Evolutionary conservation across 2,329 filamentous ascomycete genomes (phyloP), one percentile per base, ranked within the genome.

Genomic region (Albifimbria verrucaria): DNA sequence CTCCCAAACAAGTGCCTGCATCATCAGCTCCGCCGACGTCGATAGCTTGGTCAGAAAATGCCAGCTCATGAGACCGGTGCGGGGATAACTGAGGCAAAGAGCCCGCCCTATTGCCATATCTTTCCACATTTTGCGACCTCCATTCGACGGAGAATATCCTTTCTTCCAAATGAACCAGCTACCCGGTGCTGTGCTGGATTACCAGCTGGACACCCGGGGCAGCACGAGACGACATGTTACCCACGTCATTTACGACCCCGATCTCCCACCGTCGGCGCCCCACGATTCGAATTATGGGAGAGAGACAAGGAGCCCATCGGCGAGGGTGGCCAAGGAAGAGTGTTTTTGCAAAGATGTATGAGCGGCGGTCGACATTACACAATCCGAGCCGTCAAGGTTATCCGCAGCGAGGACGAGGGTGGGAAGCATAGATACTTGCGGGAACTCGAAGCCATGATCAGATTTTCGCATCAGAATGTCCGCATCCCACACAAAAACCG

Each of bases 391-490:
- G 55, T 64, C 15, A 63, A 62, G 39, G 22, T 51, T 42, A 59
- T 62, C 21, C 51, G 52, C n/a, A 50, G 47, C 12, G 21, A 50
- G 28, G 46, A 42, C 25, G 51, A 52, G 3, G 42, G 36, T 20
- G 32, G 48, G 11, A 53, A 48, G 49, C 22, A 49, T 28, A 32
- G 45, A 51, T 57, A 56, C 32, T 49, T 59, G 17, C 48, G 53
- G 25, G 62, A 65, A 46, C 50, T 65, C 4, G 60, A 62, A 45
- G 55, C 57, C 3, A 54, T 63, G 26, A 50, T 56, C 39, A 59
- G 56, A 46, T 63, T 63, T 25, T 63, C 62, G 10, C 60, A 62
- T 23, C 48, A 59, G 26, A 52, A 54, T 48, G 57, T 56, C 3
- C 17, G 23, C 26, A 32, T 32, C 26, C 26, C 26, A 15, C 26